These are phyloP conservation scores for Ophioceras dolichostomum DNA, from an alignment of 2,329 filamentous ascomycete genomes.

Conservation along the genomic window DNA sequence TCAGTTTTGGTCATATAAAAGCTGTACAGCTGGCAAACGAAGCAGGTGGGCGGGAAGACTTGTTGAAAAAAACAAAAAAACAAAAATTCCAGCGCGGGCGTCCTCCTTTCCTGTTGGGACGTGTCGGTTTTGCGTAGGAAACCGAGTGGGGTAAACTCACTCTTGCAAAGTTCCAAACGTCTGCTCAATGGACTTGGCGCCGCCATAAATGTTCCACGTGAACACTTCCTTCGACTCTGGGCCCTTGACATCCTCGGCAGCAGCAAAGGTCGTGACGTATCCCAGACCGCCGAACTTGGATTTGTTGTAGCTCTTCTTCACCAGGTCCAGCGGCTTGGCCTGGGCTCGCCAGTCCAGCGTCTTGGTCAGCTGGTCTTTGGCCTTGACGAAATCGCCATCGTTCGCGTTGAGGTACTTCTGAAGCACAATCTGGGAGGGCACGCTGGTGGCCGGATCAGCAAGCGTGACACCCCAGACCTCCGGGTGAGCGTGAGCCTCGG, in stretches of 20 bases:
- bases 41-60: too few relatives aligned
- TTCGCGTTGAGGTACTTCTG: slow-evolving; percentile 95
- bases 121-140: too few relatives aligned
- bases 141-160: slow-evolving; percentile 36
- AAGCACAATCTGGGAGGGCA: slow-evolving; percentile 72
- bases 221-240: slow-evolving; percentile 48
- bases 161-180: slow-evolving; percentile 75
- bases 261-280: slow-evolving; percentile 62
- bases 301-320: slow-evolving; percentile 51
- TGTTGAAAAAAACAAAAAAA: slow-evolving; percentile 1
- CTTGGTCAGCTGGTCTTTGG: slow-evolving; percentile 64
- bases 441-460: slow-evolving; percentile 34
- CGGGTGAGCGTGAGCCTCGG: slow-evolving; percentile 31
- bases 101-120: background rate
- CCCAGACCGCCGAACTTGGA: slow-evolving; percentile 68
- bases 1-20: too few relatives aligned
- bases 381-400: slow-evolving; percentile 58
- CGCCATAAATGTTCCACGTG: slow-evolving; percentile 90
- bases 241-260: slow-evolving; percentile 23
- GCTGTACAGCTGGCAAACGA: too few relatives aligned
- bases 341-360: slow-evolving; percentile 76
- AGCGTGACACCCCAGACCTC: slow-evolving; percentile 86
- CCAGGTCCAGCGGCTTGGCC: slow-evolving; percentile 56
- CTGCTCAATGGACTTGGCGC: slow-evolving; percentile 64
- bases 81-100: too few relatives aligned